Conservation (phyloP, 768 basidiomycete genomes). For the Roridomyces roridus region DNA sequence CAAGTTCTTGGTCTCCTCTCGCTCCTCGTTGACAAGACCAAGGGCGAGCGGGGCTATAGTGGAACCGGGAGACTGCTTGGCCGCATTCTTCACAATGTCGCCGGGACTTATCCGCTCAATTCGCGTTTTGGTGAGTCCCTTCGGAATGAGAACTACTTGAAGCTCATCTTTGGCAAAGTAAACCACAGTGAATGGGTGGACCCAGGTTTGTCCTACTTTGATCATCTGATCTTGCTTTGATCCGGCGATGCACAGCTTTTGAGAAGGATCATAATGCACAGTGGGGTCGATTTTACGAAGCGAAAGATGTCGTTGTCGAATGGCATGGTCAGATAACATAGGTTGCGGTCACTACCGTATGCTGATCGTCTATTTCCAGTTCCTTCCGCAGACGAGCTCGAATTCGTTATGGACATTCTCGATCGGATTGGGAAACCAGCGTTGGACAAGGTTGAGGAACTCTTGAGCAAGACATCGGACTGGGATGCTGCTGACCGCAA, state of each 20-base stretch:
- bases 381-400: conserved; percentile 73
- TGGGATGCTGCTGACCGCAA: conserved; percentile 77
- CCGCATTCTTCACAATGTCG: conserved; percentile 76
- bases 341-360: too few relatives aligned
- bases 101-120: conserved; percentile 66
- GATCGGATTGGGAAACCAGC: conserved; percentile 70
- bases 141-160: too few relatives aligned
- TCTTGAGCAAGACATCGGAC: conserved; percentile 58
- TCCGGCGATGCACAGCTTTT: conserved; percentile 51
- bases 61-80: conserved; percentile 80
- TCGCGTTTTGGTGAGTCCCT: not conserved
- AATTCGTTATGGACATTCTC: conserved; percentile 80
- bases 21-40: conserved; percentile 77
- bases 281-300: conserved; percentile 84
- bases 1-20: conserved; percentile 67
- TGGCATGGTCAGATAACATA: conserved; percentile 75
- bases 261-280: conserved; percentile 63
- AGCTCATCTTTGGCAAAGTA: too few relatives aligned
- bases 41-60: conserved; percentile 88
- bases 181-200: conserved; percentile 83
- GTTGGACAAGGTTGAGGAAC: conserved; percentile 66
- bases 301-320: conserved; percentile 80
- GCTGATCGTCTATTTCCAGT: conserved; percentile 41
- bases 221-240: not conserved
- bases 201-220: conserved; percentile 58